These are phyloP conservation scores for Penicillium egyptiacum DNA, from an alignment of 495 filamentous ascomycete genomes.

Conservation along the genomic window DNA sequence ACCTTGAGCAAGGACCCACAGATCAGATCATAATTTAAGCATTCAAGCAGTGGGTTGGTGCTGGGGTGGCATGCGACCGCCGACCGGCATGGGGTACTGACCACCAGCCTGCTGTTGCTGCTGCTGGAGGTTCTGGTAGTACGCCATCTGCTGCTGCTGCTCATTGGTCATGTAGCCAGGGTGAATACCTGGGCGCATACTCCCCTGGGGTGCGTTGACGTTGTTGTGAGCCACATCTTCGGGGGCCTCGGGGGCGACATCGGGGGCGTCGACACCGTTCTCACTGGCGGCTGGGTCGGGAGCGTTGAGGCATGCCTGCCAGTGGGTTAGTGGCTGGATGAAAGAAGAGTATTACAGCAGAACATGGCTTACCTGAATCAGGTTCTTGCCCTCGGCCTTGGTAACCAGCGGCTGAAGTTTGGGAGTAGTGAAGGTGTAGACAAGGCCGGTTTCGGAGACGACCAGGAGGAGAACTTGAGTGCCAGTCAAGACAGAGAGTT, in stretches of 20 bases:
- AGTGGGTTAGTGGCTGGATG: neutral
- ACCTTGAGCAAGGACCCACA: slow-evolving; percentile 36
- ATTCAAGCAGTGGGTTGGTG: slow-evolving; percentile 53
- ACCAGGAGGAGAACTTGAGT: slow-evolving; percentile 97
- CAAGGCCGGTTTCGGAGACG: slow-evolving; percentile 96
- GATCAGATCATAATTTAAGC: slow-evolving; percentile 47
- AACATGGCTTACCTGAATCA: slow-evolving; percentile 79
- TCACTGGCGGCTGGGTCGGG: slow-evolving; percentile 89
- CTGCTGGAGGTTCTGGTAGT: slow-evolving; percentile 58
- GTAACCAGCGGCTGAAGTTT: slow-evolving; percentile 99
- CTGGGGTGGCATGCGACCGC: slow-evolving; percentile 55
- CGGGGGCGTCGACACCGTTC: slow-evolving; percentile 77
- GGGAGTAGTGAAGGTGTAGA: slow-evolving; percentile 99
- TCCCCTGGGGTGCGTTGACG: slow-evolving; percentile 52
- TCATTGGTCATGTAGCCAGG: slow-evolving; percentile 57
- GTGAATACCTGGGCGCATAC: slow-evolving; percentile 53
- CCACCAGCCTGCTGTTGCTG: slow-evolving; percentile 56
- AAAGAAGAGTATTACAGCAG: neutral
- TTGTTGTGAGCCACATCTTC: slow-evolving; percentile 56
- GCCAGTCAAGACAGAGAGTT: slow-evolving; percentile 94
- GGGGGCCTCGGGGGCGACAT: slow-evolving; percentile 56
- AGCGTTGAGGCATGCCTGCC: slow-evolving; percentile 91
- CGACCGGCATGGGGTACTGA: slow-evolving; percentile 58
- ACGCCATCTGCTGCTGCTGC: slow-evolving; percentile 59
- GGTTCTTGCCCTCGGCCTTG: slow-evolving; percentile 98